These are phyloP conservation scores for Vigna trinervia DNA, from an alignment of 306 rosid species.

Conservation along the genomic window DNA sequence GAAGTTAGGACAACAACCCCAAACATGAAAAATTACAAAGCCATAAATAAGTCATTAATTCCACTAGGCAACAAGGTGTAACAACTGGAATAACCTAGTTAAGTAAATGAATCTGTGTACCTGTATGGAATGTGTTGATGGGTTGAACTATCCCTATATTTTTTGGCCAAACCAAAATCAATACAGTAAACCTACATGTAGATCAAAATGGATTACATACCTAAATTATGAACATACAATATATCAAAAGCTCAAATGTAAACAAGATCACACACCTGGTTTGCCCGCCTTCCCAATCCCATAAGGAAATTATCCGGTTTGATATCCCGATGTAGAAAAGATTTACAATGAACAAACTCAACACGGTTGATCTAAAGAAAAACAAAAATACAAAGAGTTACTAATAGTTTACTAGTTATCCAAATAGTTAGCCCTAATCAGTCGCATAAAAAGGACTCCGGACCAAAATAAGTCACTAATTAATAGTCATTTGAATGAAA, in stretches of 20 bases:
- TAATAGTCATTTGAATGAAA: conserved; percentile 23
- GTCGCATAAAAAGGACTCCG: neutral
- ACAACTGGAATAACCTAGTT: conserved; percentile 12
- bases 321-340: conserved; percentile 90
- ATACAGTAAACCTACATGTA: conserved; percentile 64
- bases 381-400: neutral
- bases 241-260: neutral
- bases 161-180: conserved; percentile 94
- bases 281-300: conserved; percentile 95
- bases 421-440: neutral
- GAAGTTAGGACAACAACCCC: conserved; percentile 8
- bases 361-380: conserved; percentile 77
- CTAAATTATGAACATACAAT: neutral
- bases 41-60: conserved; percentile 15
- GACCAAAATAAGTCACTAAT: neutral
- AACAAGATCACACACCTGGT: conserved; percentile 62
- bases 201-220: conserved; percentile 31
- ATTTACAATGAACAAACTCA: conserved; percentile 82
- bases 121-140: conserved; percentile 95
- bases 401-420: conserved; percentile 9
- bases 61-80: neutral
- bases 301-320: conserved; percentile 93
- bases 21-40: neutral
- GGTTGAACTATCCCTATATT: conserved; percentile 82
- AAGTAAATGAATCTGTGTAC: conserved; percentile 48